Evolutionary conservation across 345 rosid species (phyloP).

Genomic region (Cardamine resedifolia): DNA sequence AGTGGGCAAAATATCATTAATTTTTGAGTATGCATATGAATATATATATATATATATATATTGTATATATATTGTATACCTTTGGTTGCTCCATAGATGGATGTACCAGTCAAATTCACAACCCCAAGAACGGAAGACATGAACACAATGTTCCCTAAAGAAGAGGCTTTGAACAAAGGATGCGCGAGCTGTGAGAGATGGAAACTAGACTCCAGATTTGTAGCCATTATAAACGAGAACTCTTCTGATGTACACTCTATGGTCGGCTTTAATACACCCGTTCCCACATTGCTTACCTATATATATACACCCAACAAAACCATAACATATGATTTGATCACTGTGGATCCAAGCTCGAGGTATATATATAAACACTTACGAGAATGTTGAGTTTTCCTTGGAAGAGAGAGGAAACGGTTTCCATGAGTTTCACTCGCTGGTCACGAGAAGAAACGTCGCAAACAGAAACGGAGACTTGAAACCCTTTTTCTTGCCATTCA

Average conservation of each 20-base stretch:
- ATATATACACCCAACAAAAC: neutral
- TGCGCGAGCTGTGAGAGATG: slow-evolving; percentile 23
- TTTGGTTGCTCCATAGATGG: slow-evolving; percentile 32
- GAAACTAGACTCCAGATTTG: slow-evolving; percentile 14
- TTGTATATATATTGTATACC: no score
- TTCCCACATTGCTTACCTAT: slow-evolving; percentile 20
- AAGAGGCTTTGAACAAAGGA: slow-evolving; percentile 29
- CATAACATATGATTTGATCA: neutral
- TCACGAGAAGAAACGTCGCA: slow-evolving; percentile 32
- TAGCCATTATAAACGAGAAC: neutral
- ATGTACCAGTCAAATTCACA: neutral
- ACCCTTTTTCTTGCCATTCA: slow-evolving; percentile 34
- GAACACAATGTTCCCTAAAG: slow-evolving; percentile 16
- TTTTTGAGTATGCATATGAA: neutral
- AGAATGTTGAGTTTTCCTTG: slow-evolving; percentile 37
- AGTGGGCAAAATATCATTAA: no score
- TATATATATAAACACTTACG: slow-evolving; percentile 3
- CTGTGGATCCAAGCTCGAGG: neutral
- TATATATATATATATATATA: no score
- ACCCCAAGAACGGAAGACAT: slow-evolving; percentile 1
- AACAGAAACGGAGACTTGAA: slow-evolving; percentile 20
- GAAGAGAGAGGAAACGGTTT: slow-evolving; percentile 39
- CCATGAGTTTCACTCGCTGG: slow-evolving; percentile 28
- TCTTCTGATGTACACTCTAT: slow-evolving; percentile 19
- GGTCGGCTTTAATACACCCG: slow-evolving; percentile 1